Evolutionary conservation across 768 basidiomycete species (phyloP), one percentile per base, ranked within the genome.

Genomic region (Pisolithus orientalis): DNA sequence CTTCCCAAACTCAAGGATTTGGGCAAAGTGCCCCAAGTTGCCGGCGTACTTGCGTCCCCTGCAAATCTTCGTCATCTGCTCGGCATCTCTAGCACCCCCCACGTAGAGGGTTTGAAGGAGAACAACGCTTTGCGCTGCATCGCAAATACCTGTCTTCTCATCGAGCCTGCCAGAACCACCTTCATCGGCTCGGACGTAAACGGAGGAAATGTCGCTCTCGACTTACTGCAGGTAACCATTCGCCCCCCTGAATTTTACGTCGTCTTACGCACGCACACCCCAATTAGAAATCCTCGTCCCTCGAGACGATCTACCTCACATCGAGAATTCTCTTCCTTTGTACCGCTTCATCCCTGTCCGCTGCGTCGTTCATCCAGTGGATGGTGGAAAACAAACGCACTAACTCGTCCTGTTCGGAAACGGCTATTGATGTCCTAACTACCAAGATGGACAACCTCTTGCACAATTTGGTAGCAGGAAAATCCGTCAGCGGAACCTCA

Each of bases 281-380:
- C 52, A 38, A 42, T 10, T 58, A 90, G 88, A 86, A 81, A 78
- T 73, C 85, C 2, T 70, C 72, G 1, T 64, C 67, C 8, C 76
- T 81, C 6, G 85, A 88, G 55, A 77, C 80, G 31, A 79, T 85
- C 53, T 91, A 90, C 68, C 80, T 90, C 38, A 72, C 84, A 3
- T 84, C 84, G 6, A 82, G 89, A 25, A 84, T 90, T 38, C 75
- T 92, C 8, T 92, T 91, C 62, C 76, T 92, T 24, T 75, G 75
- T 40, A 88, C 88, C 0, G 82, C 78, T 8, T 77, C 81, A 21
- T 68, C 70, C 4, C 64, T 74, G 9, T 55, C 74, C 1, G 79
- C 84, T 42, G 72, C 60, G 5, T 50, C 59, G 14, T 76, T 74
- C 52, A 73, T 90, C 52, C 68, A 71, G 53, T 73, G 73, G n/a